Evolutionary conservation across 257 asterid genomes (phyloP).

Genomic region (Solanum appendiculatum): DNA sequence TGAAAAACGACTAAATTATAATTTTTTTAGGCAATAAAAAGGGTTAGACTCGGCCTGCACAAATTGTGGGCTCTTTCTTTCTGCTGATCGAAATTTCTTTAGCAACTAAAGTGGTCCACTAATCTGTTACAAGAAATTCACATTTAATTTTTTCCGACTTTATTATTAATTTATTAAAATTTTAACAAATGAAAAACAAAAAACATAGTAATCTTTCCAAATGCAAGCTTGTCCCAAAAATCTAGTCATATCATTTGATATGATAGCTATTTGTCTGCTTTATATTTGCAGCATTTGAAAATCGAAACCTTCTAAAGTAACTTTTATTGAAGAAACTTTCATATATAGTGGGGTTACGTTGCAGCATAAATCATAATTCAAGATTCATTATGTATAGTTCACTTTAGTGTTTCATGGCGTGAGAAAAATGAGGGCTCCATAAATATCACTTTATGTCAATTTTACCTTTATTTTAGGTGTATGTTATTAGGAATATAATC

Average conservation of each 20-base stretch:
- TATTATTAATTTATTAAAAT: neutral
- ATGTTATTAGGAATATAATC: neutral
- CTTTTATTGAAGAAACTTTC: neutral
- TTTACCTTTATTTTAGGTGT: neutral
- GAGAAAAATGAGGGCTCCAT: neutral
- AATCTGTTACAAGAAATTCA: neutral
- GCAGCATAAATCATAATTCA: neutral
- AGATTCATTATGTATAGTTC: neutral
- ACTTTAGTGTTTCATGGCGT: neutral
- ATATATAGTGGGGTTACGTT: neutral
- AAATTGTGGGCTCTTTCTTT: neutral
- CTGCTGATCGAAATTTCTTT: neutral
- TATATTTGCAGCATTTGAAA: neutral
- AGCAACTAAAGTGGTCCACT: neutral
- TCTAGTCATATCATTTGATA: neutral
- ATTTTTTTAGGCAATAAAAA: too few relatives aligned
- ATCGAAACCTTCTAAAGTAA: neutral
- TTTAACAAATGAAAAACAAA: neutral
- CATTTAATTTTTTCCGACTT: neutral
- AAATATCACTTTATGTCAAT: neutral
- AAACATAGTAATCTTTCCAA: neutral
- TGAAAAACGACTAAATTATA: too few relatives aligned
- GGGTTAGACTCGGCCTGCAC: neutral
- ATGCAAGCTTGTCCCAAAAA: neutral
- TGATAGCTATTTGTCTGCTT: neutral